Evolutionary conservation across 192 early-diverging fungal genomes (phyloP), one percentile per base, ranked within the genome.

Genomic region (Phycomyces nitens): DNA sequence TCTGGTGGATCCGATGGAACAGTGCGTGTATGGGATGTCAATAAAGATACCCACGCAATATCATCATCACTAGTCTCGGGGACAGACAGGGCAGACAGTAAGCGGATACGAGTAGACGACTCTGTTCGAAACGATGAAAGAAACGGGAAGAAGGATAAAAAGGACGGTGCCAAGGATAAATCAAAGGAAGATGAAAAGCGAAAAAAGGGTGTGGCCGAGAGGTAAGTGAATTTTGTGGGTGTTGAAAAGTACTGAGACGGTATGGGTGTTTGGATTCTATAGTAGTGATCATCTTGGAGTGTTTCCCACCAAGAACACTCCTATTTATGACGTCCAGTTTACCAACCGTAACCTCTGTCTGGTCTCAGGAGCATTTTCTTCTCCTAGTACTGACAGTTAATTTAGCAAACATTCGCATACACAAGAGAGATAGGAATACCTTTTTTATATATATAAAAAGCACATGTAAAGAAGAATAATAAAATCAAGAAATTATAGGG

Each of bases 291-390:
- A 88, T 51, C 63, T 96, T 16, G 83, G 78, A 3, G 84, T 89
- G 0, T 97, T 89, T 73, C 84, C 84, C 11, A 99, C 97, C 2
- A 97, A 97, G 73, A 82, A 83, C 68, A 97, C 97, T 39, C 94
- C 97, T 0, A 85, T 96, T 23, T 93, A 92, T 68, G 83, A 83
- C 55, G 79, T 96, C 39, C 74, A 85, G 64, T 97, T 94, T 74
- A 95, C 89, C 18, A 80, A 83, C 66, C 81, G 89, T 34, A 99
- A 97, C 70, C 76, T 99, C 10, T 85, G 90, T 41, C 73, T 96
- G 20, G 90, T 93, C 24, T 74, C 89, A 51, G 97, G 97, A 26
- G 87, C 92, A 1, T 98, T 87, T 58, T 60, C 60, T 16, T 39
- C 69, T 34, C 68, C 39, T 42, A 42, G n/a, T 26, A 61, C 21